Base-by-base conservation (phyloP, 2,329 filamentous ascomycete species). In the Cladophialophora exuberans region DNA sequence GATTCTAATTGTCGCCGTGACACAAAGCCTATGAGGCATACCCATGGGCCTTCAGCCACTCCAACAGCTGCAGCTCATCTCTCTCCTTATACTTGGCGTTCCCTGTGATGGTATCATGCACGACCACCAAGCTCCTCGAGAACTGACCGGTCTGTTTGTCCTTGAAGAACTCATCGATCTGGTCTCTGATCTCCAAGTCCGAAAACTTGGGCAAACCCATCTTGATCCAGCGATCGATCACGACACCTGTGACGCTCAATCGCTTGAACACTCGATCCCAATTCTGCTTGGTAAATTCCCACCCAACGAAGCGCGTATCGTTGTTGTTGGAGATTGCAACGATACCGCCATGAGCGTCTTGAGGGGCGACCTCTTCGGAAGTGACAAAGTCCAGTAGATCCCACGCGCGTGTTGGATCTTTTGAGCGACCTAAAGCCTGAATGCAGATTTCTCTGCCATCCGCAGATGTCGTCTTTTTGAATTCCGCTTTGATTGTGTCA, bases 391-490 rank as follows among this genome's bases (percentile, higher is more conserved):
- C 65, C 78, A 88, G 68, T 81, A 86, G 79, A 67, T 86, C 73
- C 53, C 81, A 76, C 39, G 95, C 84, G 25, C 97, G 76, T 7
- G 84, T 82, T 1, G 77, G 69, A 52, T 90, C 83, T 64, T 87
- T 86, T 17, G 88, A 85, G 33, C 85, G 83, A 28, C 91, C 90
- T 39, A 99, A 81, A 3, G 88, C 84, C 31, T 82, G 78, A 2
- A 97, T 82, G 62, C 85, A 88, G 61, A 96, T 88, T 64, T 96
- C 91, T 73, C 92, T 95, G 65, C 91, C 92, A 66, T 97, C 94
- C 31, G 97, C 86, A 6, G 91, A 90, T 48, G 87, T 87, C 10
- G 90, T 94, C 46, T 79, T 85, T 60, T 84, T 80, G 80, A 90
- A 97, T 70, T 97, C 92, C 51, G 90, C 84, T 76, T 93, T 90